A percentile compares a stretch with the other conserved stretches of the same genome.
Conservation (phyloP, 495 filamentous ascomycete genomes). For the Letharia columbiana region DNA sequence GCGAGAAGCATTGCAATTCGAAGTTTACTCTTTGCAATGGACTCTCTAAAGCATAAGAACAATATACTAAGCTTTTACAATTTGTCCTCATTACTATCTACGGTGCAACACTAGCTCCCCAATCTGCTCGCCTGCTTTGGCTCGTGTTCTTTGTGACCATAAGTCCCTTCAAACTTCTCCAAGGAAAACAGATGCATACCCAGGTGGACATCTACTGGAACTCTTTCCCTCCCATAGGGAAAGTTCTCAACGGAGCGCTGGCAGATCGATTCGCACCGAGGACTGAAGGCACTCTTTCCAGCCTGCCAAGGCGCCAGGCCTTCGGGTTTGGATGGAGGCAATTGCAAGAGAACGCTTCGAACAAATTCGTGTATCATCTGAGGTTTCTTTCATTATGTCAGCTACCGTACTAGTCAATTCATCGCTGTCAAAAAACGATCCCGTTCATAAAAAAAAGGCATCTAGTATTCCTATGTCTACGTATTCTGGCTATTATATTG, state of each 20-base stretch:
- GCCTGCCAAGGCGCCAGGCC: slow-evolving; percentile 34
- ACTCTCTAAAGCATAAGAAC: not conserved
- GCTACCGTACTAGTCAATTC: not conserved
- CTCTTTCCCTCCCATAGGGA: slow-evolving; percentile 35
- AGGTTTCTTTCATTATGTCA: not conserved
- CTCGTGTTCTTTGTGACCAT: not conserved
- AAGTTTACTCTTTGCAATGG: not conserved
- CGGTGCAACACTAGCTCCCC: not conserved
- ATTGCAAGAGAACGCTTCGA: slow-evolving; percentile 66
- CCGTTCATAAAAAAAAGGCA: not conserved
- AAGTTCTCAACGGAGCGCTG: slow-evolving; percentile 68
- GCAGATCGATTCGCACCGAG: slow-evolving; percentile 53
- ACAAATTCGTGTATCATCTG: slow-evolving; percentile 32
- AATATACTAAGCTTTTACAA: not conserved
- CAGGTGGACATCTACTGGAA: slow-evolving; percentile 65
- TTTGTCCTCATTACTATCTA: not conserved
- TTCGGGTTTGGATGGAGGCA: slow-evolving; percentile 46
- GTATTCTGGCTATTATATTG: not conserved
- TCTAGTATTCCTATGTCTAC: not conserved
- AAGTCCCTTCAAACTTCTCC: too few species aligned
- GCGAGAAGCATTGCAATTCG: not conserved
- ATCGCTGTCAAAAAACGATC: not conserved
- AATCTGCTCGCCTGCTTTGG: not conserved
- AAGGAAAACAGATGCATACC: slow-evolving; percentile 20
- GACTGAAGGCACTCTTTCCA: slow-evolving; percentile 58